Evolutionary conservation across 2,329 filamentous ascomycete species (phyloP).

Genomic region (Elsinoe ampelina): DNA sequence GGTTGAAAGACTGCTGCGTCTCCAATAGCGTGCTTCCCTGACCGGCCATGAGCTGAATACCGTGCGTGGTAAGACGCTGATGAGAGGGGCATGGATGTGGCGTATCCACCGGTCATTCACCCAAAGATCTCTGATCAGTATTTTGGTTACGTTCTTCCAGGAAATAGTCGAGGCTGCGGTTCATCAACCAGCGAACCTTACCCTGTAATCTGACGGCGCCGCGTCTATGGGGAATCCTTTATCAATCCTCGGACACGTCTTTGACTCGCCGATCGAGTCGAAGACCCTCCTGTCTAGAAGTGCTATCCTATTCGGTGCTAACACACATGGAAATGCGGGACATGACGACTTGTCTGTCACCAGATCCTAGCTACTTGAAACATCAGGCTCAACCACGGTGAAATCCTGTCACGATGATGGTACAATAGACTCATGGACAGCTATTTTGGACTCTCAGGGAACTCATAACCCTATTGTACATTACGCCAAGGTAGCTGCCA

Average conservation of each 20-base stretch:
- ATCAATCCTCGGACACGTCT: background rate
- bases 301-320: background rate
- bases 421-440: background rate
- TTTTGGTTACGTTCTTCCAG: background rate
- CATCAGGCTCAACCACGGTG: background rate
- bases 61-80: no score
- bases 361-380: background rate
- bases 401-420: background rate
- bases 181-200: background rate
- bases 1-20: background rate
- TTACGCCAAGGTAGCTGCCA: constrained; percentile 1
- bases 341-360: background rate
- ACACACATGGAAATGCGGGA: background rate
- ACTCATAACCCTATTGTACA: background rate
- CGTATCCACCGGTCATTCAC: background rate
- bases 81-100: background rate
- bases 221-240: background rate
- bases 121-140: background rate
- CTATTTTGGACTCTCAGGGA: background rate
- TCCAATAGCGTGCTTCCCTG: background rate
- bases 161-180: background rate
- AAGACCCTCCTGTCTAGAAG: background rate
- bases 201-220: constrained; percentile 2
- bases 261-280: background rate
- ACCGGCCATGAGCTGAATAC: background rate